Evolutionary conservation across 441 rosid genomes (phyloP).

Genomic region (Kokia cookei): DNA sequence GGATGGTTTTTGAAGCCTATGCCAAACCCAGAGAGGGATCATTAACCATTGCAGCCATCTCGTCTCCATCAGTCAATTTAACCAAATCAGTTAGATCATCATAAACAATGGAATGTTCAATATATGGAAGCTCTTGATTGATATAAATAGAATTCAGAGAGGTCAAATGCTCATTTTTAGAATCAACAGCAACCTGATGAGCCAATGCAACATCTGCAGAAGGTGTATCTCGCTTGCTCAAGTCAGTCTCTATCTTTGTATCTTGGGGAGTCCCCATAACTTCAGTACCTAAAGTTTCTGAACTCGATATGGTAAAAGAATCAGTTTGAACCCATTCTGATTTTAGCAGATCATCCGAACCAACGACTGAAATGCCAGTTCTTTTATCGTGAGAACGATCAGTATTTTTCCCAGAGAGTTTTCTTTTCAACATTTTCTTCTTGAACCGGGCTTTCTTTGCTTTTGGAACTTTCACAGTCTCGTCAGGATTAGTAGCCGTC

Average conservation of each 20-base stretch:
- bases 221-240: conserved; percentile 10
- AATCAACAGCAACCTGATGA: conserved; percentile 13
- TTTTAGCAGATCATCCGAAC: not conserved
- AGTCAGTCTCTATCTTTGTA: conserved; percentile 2
- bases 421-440: conserved; percentile 46
- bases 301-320: not conserved
- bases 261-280: not conserved
- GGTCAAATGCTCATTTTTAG: conserved; percentile 11
- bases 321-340: conserved; percentile 4
- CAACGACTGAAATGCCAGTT: not conserved
- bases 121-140: conserved; percentile 3
- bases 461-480: conserved; percentile 34
- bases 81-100: conserved; percentile 10
- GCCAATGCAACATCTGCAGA: conserved; percentile 8
- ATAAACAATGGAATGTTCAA: not conserved
- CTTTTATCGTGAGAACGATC: conserved; percentile 10
- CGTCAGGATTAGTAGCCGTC: conserved; percentile 19
- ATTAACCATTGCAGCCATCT: conserved; percentile 9
- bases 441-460: conserved; percentile 34
- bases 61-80: conserved; percentile 12
- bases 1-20: conserved; percentile 17
- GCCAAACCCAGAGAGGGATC: conserved; percentile 7
- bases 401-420: not conserved
- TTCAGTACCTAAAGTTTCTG: not conserved
- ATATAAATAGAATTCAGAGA: conserved; percentile 3